Evolutionary conservation across 805 yeast species (phyloP).

Genomic region (Lachancea sp.): DNA sequence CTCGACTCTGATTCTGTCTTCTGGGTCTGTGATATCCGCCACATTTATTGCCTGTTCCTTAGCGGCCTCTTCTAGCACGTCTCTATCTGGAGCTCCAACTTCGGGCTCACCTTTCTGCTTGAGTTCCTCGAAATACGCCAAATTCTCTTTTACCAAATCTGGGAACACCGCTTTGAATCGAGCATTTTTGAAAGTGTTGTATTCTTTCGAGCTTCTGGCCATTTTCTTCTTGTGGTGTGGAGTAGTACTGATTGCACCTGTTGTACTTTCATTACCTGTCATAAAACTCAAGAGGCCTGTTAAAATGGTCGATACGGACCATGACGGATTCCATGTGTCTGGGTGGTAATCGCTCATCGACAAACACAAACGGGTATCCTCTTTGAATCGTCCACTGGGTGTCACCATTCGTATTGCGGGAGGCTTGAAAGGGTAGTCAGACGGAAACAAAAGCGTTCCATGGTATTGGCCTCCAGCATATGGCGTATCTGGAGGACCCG

Average conservation of each 20-base stretch:
- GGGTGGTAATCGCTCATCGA: constrained; percentile 96
- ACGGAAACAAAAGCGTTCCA: constrained; percentile 76
- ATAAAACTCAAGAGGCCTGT: constrained; percentile 85
- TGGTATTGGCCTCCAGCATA: constrained; percentile 84
- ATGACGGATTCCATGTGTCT: constrained; percentile 92
- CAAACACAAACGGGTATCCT: constrained; percentile 75
- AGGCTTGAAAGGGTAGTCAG: constrained; percentile 86
- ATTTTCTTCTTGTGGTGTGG: constrained; percentile 48
- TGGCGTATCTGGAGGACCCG: constrained; percentile 89
- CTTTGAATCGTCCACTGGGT: constrained; percentile 81
- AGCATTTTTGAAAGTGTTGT: constrained; percentile 50
- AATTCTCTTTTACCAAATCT: constrained; percentile 43
- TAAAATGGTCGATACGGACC: constrained; percentile 86
- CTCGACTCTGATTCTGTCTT: constrained; percentile 56
- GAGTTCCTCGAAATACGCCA: constrained; percentile 23
- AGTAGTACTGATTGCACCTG: constrained; percentile 71
- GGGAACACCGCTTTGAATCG: constrained; percentile 62
- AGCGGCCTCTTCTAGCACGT: constrained; percentile 27
- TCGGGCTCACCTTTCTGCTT: constrained; percentile 11
- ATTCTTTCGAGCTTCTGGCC: constrained; percentile 55
- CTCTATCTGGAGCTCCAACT: constrained; percentile 11
- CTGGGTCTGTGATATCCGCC: constrained; percentile 51
- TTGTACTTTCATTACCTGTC: constrained; percentile 81
- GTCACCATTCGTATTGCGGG: constrained; percentile 86
- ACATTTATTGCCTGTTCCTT: constrained; percentile 30